phyloP scores from a whole-genome alignment of 352 stramenopile species.

The Paralagenidium karlingii region DNA sequence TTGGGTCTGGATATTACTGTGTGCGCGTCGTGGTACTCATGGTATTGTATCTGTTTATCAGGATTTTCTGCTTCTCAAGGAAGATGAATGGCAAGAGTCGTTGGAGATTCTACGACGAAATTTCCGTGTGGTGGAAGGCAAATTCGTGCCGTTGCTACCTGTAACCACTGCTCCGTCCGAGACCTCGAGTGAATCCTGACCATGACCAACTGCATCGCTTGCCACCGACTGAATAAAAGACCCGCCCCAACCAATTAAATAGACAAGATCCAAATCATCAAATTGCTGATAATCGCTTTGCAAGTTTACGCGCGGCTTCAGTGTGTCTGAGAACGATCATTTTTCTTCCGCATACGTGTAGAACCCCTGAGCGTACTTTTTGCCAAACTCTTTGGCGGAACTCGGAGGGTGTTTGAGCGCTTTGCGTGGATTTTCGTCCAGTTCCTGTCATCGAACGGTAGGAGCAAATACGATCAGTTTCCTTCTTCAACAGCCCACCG shows the following conservation, averaged over 20 bases:
- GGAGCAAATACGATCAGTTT: not conserved
- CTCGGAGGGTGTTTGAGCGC: slow-evolving; percentile 56
- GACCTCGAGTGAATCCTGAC: too few relatives aligned
- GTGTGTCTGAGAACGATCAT: too few relatives aligned
- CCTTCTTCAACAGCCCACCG: not conserved
- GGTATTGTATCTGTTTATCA: slow-evolving; percentile 2
- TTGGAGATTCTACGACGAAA: slow-evolving; percentile 25
- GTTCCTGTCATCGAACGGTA: slow-evolving; percentile 15
- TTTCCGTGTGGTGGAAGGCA: slow-evolving; percentile 26
- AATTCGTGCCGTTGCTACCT: slow-evolving; percentile 24
- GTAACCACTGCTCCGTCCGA: too few relatives aligned
- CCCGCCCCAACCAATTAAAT: too few relatives aligned
- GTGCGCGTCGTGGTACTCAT: not conserved
- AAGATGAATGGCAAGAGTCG: slow-evolving; percentile 48
- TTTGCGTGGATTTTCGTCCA: slow-evolving; percentile 67
- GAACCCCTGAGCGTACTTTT: slow-evolving; percentile 70
- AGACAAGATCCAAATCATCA: too few relatives aligned
- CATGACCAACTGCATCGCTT: too few relatives aligned
- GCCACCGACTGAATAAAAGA: too few relatives aligned
- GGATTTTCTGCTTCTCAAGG: slow-evolving; percentile 63
- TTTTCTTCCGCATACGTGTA: slow-evolving; percentile 79
- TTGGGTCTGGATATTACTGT: not conserved
- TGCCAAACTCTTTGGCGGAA: slow-evolving; percentile 53
- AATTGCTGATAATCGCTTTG: too few relatives aligned
- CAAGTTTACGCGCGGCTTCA: too few relatives aligned